These are phyloP conservation scores for Aspergillus intermedius DNA, from an alignment of 2,329 filamentous ascomycete genomes.

Conservation along the genomic window DNA sequence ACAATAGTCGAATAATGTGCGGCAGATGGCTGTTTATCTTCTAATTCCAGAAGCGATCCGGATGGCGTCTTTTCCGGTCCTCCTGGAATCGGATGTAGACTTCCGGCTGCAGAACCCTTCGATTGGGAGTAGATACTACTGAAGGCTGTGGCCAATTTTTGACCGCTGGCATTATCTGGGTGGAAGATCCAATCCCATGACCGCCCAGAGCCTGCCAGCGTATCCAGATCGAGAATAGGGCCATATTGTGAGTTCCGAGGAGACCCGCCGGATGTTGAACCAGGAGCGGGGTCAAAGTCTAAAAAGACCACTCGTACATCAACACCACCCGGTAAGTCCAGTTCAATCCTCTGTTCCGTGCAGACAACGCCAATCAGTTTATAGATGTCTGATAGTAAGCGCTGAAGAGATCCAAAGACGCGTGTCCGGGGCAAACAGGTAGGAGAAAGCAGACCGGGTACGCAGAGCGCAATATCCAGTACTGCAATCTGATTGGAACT, in stretches of 20 bases:
- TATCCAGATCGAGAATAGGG: slow-evolving; percentile 45
- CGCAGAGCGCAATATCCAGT: slow-evolving; percentile 57
- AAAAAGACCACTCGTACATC: slow-evolving; percentile 71
- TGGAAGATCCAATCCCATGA: slow-evolving; percentile 28
- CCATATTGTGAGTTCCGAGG: slow-evolving; percentile 29
- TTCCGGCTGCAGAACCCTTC: slow-evolving; percentile 13
- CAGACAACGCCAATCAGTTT: slow-evolving; percentile 68
- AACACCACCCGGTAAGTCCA: slow-evolving; percentile 63
- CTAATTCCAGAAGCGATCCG: slow-evolving; percentile 16
- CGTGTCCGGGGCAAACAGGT: slow-evolving; percentile 47
- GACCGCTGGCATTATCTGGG: slow-evolving; percentile 21
- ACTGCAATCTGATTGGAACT: slow-evolving; percentile 29
- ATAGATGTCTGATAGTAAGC: slow-evolving; percentile 71
- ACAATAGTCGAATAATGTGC: slow-evolving; percentile 63
- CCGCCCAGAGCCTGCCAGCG: slow-evolving; percentile 38
- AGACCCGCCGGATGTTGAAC: slow-evolving; percentile 10
- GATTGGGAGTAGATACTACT: slow-evolving; percentile 23
- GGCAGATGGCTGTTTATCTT: slow-evolving; percentile 9
- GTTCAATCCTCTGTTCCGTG: slow-evolving; percentile 54
- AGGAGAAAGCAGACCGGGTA: slow-evolving; percentile 53
- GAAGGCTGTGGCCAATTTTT: slow-evolving; percentile 25
- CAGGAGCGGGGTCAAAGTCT: slow-evolving; percentile 48
- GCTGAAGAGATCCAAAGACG: slow-evolving; percentile 63
- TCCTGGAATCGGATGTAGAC: slow-evolving; percentile 15
- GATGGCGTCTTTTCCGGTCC: slow-evolving; percentile 17